Percentiles rank a stretch among this genome's conserved stretches.
Evolutionary conservation across 108 stramenopile species (phyloP).

Genomic region (Nitzschia palea): DNA sequence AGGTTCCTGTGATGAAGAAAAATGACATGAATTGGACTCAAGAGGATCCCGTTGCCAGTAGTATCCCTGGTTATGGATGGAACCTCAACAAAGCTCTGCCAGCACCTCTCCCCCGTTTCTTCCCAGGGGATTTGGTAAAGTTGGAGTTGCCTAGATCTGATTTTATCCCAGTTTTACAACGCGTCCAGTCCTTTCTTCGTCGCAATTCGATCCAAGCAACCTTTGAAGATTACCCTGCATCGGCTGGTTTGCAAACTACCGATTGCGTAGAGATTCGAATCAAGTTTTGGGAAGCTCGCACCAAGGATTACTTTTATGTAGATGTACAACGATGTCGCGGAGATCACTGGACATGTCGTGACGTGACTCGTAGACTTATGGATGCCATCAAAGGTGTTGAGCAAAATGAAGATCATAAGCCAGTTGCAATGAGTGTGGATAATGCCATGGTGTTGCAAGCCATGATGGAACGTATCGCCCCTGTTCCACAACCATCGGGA

Average conservation of each 20-base stretch:
- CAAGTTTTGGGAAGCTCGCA: background rate
- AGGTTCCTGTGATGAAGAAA: too few relatives aligned
- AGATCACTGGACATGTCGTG: constrained; percentile 3
- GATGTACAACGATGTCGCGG: constrained; percentile 22
- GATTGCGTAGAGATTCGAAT: background rate
- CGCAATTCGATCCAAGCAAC: background rate
- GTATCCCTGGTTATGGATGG: constrained; percentile 2
- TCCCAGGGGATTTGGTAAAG: background rate
- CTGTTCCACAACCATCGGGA: background rate
- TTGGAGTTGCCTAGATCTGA: background rate
- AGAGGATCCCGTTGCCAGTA: too few relatives aligned
- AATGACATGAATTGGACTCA: too few relatives aligned
- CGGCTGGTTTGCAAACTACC: background rate
- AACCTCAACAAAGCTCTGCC: background rate
- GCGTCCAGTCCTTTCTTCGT: background rate
- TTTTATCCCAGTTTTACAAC: background rate
- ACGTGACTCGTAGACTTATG: constrained; percentile 2
- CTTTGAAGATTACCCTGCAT: constrained; percentile 1
- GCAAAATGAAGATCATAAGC: background rate
- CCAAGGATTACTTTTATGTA: background rate
- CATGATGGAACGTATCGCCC: background rate
- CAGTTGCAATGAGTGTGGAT: background rate
- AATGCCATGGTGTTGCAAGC: background rate
- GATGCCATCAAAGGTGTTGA: constrained; percentile 14
- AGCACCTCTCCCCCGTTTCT: background rate